phyloP scores from a whole-genome alignment of 1,139 yeast genomes.

The Kazachstania sp. region DNA sequence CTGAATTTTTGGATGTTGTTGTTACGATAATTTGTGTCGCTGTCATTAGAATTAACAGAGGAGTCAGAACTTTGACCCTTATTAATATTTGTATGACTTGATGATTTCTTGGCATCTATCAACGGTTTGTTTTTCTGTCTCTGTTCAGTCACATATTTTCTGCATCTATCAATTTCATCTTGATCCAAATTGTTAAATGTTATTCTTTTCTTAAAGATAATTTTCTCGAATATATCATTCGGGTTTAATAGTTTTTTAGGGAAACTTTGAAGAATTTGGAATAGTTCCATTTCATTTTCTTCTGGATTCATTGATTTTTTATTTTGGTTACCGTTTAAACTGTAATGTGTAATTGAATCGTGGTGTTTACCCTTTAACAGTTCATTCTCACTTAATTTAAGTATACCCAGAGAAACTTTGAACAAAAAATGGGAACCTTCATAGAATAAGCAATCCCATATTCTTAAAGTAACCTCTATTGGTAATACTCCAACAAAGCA shows the following conservation, averaged over 20 bases:
- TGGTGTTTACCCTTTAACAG: conserved; percentile 34
- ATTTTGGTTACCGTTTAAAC: neutral
- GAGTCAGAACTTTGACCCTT: neutral
- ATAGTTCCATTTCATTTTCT: conserved; percentile 72
- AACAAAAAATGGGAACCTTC: conserved; percentile 86
- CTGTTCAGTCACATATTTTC: conserved; percentile 65
- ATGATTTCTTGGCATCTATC: conserved; percentile 13
- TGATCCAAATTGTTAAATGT: conserved; percentile 73
- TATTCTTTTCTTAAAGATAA: conserved; percentile 61
- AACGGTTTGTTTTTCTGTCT: conserved; percentile 38
- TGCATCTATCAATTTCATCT: conserved; percentile 68
- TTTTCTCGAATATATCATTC: conserved; percentile 56
- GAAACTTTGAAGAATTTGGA: conserved; percentile 74
- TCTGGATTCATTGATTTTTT: conserved; percentile 13
- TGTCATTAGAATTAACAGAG: neutral
- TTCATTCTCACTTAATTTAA: conserved; percentile 66
- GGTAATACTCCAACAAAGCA: conserved; percentile 83
- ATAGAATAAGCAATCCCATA: conserved; percentile 92
- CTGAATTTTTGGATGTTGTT: neutral
- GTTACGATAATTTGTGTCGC: neutral
- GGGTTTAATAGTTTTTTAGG: conserved; percentile 74
- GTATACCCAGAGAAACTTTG: conserved; percentile 73
- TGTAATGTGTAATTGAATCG: conserved; percentile 5
- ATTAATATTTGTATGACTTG: neutral
- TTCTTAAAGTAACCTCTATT: conserved; percentile 72